These are phyloP conservation scores for Colletotrichum musae DNA, from an alignment of 2,329 filamentous ascomycete species.

Conservation along the genomic window DNA sequence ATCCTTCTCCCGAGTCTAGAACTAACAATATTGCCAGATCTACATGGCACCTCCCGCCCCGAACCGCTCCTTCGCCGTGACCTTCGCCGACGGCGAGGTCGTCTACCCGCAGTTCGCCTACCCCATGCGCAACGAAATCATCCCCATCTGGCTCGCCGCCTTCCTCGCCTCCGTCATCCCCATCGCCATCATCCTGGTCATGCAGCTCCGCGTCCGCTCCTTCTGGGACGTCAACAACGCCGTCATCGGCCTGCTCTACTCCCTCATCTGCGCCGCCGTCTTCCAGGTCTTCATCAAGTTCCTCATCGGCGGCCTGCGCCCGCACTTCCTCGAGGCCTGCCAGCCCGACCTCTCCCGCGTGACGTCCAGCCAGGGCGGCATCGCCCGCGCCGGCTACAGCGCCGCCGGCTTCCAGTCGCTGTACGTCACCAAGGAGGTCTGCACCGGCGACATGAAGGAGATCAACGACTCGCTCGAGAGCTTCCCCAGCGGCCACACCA, in stretches of 20 bases:
- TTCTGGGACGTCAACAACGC: conserved; percentile 83
- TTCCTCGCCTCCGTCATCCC: conserved; percentile 76
- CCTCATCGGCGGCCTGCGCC: conserved; percentile 81
- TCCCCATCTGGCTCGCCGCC: conserved; percentile 80
- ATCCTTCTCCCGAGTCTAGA: neutral
- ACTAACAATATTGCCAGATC: conserved; percentile 56
- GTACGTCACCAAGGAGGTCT: conserved; percentile 79
- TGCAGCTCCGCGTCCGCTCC: conserved; percentile 77
- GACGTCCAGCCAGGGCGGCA: conserved; percentile 59
- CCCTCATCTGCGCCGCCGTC: conserved; percentile 78
- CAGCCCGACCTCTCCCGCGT: conserved; percentile 68
- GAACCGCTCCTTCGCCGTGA: conserved; percentile 78
- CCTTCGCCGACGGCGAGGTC: conserved; percentile 76
- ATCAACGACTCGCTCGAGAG: conserved; percentile 80
- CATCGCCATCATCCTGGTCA: conserved; percentile 73
- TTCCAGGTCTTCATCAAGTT: conserved; percentile 85
- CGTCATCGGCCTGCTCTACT: conserved; percentile 77
- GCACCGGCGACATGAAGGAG: conserved; percentile 74
- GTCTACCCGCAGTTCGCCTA: conserved; percentile 81
- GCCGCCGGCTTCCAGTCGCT: conserved; percentile 68
- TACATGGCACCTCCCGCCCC: conserved; percentile 77
- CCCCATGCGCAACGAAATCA: conserved; percentile 77
- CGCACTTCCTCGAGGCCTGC: conserved; percentile 80
- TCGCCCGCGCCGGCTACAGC: conserved; percentile 59
- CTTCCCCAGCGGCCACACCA: conserved; percentile 82